These are phyloP conservation scores for Phialophora macrospora DNA, from an alignment of 2,329 filamentous ascomycete species.

Conservation along the genomic window DNA sequence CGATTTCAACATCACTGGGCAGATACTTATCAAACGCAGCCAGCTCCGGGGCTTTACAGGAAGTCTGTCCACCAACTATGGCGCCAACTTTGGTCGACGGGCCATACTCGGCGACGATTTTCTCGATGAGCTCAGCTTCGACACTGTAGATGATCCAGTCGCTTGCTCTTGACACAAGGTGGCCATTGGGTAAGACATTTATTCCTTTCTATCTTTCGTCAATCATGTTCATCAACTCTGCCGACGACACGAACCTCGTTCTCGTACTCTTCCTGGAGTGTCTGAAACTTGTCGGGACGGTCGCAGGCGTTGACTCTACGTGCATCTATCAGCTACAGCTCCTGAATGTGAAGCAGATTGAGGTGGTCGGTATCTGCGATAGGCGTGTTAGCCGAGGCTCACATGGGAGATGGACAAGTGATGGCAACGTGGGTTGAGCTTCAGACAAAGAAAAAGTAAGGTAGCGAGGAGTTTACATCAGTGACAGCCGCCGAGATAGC, in stretches of 20 bases:
- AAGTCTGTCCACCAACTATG: constrained; percentile 96
- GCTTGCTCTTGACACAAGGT: constrained; percentile 92
- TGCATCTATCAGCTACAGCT: constrained; percentile 28
- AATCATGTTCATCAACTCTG: constrained; percentile 47
- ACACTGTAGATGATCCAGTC: constrained; percentile 99
- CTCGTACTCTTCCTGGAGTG: constrained; percentile 78
- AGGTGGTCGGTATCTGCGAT: constrained; percentile 14
- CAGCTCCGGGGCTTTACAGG: constrained; percentile 97
- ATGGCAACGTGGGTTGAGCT: constrained; percentile 40
- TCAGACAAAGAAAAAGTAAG: constrained; percentile 89
- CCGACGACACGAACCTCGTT: constrained; percentile 73
- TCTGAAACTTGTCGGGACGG: constrained; percentile 83
- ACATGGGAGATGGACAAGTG: constrained; percentile 19
- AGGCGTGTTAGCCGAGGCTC: constrained; percentile 15
- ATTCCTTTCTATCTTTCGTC: constrained; percentile 70
- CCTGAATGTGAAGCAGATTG: neutral
- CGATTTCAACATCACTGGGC: constrained; percentile 84
- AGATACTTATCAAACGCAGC: constrained; percentile 88
- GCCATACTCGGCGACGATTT: constrained; percentile 84
- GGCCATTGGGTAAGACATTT: constrained; percentile 90
- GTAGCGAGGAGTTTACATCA: constrained; percentile 99
- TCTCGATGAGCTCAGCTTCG: constrained; percentile 87
- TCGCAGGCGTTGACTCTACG: constrained; percentile 93
- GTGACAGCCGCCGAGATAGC: constrained; percentile 69
- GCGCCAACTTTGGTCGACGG: constrained; percentile 93